Percentiles rank a stretch among this genome's conserved stretches.
These are phyloP conservation scores for Gliomastix tumulicola DNA, from an alignment of 2,329 filamentous ascomycete genomes.

Conservation along the genomic window DNA sequence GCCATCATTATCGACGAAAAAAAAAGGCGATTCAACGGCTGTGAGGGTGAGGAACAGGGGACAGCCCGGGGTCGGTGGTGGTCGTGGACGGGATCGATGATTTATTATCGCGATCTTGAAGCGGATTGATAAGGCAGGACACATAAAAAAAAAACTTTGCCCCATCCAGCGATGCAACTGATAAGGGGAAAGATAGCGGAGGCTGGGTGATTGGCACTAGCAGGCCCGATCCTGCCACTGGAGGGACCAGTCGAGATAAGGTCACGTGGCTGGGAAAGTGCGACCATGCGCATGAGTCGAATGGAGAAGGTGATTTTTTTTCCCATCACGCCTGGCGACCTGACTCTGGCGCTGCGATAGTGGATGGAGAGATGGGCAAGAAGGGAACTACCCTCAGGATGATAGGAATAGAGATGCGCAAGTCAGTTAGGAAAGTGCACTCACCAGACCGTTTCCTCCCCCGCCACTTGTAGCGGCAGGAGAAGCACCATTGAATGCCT, in stretches of 20 bases:
- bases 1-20: conserved; percentile 30
- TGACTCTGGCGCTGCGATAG: too few relatives aligned
- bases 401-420: not conserved
- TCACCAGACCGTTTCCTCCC: conserved; percentile 13
- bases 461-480: conserved; percentile 19
- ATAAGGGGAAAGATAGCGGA: conserved; percentile 23
- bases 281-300: not conserved
- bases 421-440: conserved; percentile 1
- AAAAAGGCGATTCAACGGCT: conserved; percentile 8
- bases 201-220: conserved; percentile 3
- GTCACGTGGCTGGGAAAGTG: not conserved
- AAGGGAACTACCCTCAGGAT: conserved; percentile 1
- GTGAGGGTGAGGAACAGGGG: conserved; percentile 10
- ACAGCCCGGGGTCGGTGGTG: not conserved
- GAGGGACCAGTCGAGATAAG: too few relatives aligned
- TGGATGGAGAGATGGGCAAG: not conserved
- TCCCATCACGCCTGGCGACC: too few relatives aligned
- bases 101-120: conserved; percentile 25
- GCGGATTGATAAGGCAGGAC: conserved; percentile 8
- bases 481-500: conserved; percentile 16
- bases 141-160: conserved; percentile 24
- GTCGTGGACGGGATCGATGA: conserved; percentile 6
- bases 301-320: too few relatives aligned
- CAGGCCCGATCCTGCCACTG: too few relatives aligned
- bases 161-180: conserved; percentile 18